These are phyloP conservation scores for Eimeria acervulina DNA, from an alignment of 169 alveolate genomes.

Conservation along the genomic window DNA sequence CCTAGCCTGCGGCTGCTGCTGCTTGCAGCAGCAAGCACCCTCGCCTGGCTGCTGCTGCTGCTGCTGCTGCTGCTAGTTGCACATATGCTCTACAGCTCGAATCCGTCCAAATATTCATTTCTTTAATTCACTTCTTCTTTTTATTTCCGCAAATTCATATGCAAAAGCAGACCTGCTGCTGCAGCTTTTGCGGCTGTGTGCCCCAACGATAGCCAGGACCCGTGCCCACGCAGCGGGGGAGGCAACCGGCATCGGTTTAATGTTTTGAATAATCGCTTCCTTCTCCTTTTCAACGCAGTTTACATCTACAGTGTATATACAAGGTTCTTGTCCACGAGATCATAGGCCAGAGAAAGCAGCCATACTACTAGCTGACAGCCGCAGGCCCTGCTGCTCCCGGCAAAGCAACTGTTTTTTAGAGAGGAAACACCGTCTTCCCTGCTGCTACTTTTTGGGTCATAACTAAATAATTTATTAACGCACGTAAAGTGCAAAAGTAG, in stretches of 20 bases:
- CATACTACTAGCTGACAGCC: neutral
- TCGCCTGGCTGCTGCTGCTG: constrained; percentile 79
- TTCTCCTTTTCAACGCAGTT: neutral
- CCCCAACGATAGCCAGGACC: constrained; percentile 27
- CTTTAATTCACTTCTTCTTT: neutral
- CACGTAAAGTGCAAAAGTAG: too few relatives aligned
- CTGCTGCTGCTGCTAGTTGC: constrained; percentile 51
- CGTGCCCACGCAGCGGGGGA: constrained; percentile 43
- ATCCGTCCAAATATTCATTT: neutral
- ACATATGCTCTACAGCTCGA: constrained; percentile 31
- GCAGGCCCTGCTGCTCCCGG: neutral
- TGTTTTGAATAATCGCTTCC: neutral
- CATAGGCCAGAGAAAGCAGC: neutral
- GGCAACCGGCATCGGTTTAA: neutral
- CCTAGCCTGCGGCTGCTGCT: constrained; percentile 80
- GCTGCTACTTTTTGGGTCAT: neutral
- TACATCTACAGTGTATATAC: neutral
- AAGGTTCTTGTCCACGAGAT: neutral
- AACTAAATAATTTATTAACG: too few relatives aligned
- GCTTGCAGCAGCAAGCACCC: constrained; percentile 77
- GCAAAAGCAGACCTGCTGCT: neutral
- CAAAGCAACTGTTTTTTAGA: neutral
- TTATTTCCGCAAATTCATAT: neutral
- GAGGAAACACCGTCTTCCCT: neutral
- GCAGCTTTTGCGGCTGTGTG: constrained; percentile 1